Evolutionary conservation across 2,329 filamentous ascomycete genomes (phyloP).

Genomic region (Parafenestella ontariensis): DNA sequence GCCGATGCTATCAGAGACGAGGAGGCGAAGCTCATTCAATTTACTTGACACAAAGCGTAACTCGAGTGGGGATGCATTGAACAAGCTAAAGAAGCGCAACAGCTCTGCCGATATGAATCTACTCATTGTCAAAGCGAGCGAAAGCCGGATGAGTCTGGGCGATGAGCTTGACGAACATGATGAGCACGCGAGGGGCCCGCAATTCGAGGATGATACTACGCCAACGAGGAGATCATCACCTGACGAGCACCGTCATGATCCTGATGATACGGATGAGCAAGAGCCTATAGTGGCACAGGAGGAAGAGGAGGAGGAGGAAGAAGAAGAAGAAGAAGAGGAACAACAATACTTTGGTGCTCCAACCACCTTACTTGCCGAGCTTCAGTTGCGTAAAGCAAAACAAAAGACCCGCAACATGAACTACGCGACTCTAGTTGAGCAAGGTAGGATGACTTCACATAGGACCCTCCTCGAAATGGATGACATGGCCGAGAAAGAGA

Average conservation of each 20-base stretch:
- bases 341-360: conserved; percentile 71
- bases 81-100: conserved; percentile 52
- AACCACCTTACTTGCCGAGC: conserved; percentile 88
- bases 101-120: conserved; percentile 49
- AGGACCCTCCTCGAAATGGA: conserved; percentile 91
- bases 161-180: conserved; percentile 40
- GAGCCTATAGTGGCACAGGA: too few species aligned
- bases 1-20: conserved; percentile 34
- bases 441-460: conserved; percentile 71
- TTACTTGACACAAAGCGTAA: conserved; percentile 48
- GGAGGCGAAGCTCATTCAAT: conserved; percentile 48
- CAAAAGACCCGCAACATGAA: conserved; percentile 80
- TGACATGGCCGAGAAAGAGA: conserved; percentile 84
- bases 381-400: conserved; percentile 89
- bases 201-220: conserved; percentile 21
- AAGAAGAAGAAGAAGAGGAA: conserved; percentile 51
- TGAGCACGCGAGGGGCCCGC: conserved; percentile 40
- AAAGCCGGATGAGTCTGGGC: conserved; percentile 47
- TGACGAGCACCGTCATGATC: conserved; percentile 18
- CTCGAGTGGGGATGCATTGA: conserved; percentile 45
- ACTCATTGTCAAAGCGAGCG: conserved; percentile 40
- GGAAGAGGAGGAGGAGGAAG: conserved; percentile 56
- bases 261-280: conserved; percentile 49
- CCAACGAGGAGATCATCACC: conserved; percentile 22
- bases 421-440: conserved; percentile 67